These are phyloP conservation scores for Lanmaoa pseudosensibilis DNA, from an alignment of 768 basidiomycete genomes.

Conservation along the genomic window DNA sequence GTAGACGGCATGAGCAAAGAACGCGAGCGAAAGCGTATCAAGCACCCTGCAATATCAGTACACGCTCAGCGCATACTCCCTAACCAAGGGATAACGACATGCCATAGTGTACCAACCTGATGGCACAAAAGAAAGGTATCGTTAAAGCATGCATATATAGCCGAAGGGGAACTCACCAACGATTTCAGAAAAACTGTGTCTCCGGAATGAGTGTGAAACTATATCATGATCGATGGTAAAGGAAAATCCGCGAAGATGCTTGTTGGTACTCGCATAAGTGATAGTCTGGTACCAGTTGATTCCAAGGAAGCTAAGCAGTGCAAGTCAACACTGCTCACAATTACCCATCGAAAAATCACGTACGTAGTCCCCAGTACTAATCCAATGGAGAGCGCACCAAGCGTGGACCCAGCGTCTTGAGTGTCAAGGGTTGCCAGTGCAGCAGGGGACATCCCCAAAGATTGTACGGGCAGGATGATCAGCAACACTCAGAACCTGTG, in stretches of 20 bases:
- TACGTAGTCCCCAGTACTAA: not conserved
- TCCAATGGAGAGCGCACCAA: not conserved
- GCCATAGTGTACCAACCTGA: not conserved
- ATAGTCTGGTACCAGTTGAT: not conserved
- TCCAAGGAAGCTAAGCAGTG: not conserved
- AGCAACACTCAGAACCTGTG: not conserved
- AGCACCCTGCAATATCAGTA: not conserved
- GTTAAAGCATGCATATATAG: not conserved
- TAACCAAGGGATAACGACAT: not conserved
- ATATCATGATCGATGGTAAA: not conserved
- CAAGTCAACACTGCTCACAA: not conserved
- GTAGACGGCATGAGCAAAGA: not conserved
- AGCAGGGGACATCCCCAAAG: not conserved
- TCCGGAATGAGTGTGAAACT: not conserved
- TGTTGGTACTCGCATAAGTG: not conserved
- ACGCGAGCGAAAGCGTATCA: not conserved
- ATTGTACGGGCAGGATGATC: not conserved
- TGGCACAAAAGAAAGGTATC: not conserved
- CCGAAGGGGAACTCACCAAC: not conserved
- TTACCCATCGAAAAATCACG: not conserved
- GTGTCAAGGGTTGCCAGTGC: not conserved
- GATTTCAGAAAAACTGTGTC: not conserved
- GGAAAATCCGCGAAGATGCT: not conserved
- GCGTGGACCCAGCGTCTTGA: not conserved
- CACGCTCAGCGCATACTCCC: not conserved